These are phyloP conservation scores for Pythium brachiatum DNA, from an alignment of 352 stramenopile species.

Conservation along the genomic window DNA sequence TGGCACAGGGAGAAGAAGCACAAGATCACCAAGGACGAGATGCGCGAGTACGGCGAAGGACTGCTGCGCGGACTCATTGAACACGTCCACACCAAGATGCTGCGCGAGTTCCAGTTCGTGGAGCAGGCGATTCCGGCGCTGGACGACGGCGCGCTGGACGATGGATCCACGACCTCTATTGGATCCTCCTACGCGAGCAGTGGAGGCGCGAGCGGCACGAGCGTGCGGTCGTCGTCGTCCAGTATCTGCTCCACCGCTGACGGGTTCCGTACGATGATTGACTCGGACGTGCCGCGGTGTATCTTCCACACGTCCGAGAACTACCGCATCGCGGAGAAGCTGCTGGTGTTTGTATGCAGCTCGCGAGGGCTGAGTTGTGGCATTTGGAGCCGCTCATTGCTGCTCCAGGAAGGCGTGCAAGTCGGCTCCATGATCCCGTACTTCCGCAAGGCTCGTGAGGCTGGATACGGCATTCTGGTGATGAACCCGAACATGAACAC, in stretches of 20 bases:
- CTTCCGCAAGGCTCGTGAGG: slow-evolving; percentile 67
- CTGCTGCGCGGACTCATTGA: slow-evolving; percentile 68
- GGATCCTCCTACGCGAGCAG: slow-evolving; percentile 40
- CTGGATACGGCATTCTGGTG: slow-evolving; percentile 83
- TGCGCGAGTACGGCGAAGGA: slow-evolving; percentile 65
- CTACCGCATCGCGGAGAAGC: slow-evolving; percentile 70
- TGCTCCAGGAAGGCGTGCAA: slow-evolving; percentile 85
- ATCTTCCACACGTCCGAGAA: slow-evolving; percentile 83
- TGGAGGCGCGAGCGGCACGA: slow-evolving; percentile 13
- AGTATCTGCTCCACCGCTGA: slow-evolving; percentile 80
- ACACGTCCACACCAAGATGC: slow-evolving; percentile 75
- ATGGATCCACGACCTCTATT: slow-evolving; percentile 16
- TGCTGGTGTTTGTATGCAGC: slow-evolving; percentile 83
- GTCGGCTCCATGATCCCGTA: slow-evolving; percentile 89
- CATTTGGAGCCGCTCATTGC: slow-evolving; percentile 85
- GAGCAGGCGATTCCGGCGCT: slow-evolving; percentile 77
- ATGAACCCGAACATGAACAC: slow-evolving; percentile 92
- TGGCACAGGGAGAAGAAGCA: slow-evolving; percentile 39
- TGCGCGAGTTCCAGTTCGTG: slow-evolving; percentile 75
- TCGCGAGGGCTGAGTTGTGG: slow-evolving; percentile 75
- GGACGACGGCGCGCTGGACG: slow-evolving; percentile 43
- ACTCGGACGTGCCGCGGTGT: slow-evolving; percentile 71
- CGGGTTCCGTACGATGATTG: slow-evolving; percentile 80
- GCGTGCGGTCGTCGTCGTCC: slow-evolving; percentile 69
- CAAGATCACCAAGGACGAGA: slow-evolving; percentile 70